These are phyloP conservation scores for Eucalyptus regnans DNA, from an alignment of 345 rosid genomes.

Conservation along the genomic window DNA sequence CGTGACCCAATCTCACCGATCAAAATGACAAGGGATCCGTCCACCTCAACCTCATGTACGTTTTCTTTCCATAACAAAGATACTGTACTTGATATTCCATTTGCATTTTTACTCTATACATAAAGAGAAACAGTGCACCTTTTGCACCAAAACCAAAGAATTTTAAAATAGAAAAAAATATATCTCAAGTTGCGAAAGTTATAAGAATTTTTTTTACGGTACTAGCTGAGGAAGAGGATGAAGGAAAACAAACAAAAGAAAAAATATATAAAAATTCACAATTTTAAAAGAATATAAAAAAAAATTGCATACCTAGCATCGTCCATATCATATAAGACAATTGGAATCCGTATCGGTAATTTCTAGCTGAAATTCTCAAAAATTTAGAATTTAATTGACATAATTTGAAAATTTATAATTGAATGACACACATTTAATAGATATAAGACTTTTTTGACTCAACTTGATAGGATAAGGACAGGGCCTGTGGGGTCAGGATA, in stretches of 20 bases:
- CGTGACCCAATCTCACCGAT: too few relatives aligned
- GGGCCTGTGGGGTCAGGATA: not conserved
- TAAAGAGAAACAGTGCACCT: not conserved
- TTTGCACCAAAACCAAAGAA: not conserved
- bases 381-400: not conserved
- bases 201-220: not conserved
- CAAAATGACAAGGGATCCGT: not conserved
- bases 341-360: accelerated
- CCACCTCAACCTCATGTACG: not conserved
- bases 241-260: too few relatives aligned
- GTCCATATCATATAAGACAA: too few relatives aligned
- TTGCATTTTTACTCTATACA: not conserved
- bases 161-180: not conserved
- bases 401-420: not conserved
- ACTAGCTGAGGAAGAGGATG: too few relatives aligned
- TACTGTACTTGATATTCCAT: not conserved
- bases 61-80: not conserved
- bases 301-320: too few relatives aligned
- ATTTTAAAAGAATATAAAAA: too few relatives aligned
- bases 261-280: too few relatives aligned
- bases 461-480: not conserved
- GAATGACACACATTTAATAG: too few relatives aligned
- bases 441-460: not conserved
- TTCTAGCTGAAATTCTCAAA: too few relatives aligned
- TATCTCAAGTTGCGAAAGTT: too few relatives aligned